Evolutionary conservation across 2,329 filamentous ascomycete genomes (phyloP).

Genomic region (Cladorrhinum sp.): DNA sequence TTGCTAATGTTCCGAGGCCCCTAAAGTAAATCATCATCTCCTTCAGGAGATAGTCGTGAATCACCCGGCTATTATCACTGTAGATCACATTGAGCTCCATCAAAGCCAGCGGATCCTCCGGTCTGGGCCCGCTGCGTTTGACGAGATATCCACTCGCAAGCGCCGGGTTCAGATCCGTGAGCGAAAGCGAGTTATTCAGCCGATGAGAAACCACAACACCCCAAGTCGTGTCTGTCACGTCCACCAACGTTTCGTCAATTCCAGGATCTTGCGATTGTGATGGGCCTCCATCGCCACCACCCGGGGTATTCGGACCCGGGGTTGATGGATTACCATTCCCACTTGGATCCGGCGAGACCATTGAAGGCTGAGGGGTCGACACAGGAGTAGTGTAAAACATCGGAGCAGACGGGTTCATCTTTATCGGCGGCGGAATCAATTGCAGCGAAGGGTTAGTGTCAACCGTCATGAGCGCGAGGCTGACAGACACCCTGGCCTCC

Average conservation of each 20-base stretch:
- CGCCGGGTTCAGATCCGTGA: conserved; percentile 54
- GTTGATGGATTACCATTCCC: conserved; percentile 48
- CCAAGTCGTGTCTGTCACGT: conserved; percentile 73
- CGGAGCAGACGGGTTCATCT: conserved; percentile 43
- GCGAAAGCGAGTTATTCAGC: conserved; percentile 56
- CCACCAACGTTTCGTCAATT: conserved; percentile 64
- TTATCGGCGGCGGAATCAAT: conserved; percentile 55
- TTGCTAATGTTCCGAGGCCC: conserved; percentile 65
- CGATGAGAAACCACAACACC: conserved; percentile 67
- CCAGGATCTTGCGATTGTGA: conserved; percentile 28
- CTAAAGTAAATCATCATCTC: conserved; percentile 70
- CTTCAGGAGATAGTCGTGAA: conserved; percentile 62
- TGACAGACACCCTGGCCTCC: conserved; percentile 50
- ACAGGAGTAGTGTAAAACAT: conserved; percentile 61
- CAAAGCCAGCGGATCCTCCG: conserved; percentile 56
- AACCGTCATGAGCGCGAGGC: conserved; percentile 60
- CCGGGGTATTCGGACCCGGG: conserved; percentile 36
- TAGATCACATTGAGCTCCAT: conserved; percentile 65
- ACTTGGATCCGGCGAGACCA: conserved; percentile 60
- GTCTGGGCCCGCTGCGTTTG: conserved; percentile 55
- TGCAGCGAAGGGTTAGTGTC: conserved; percentile 64
- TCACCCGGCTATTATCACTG: conserved; percentile 47
- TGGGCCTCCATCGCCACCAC: conserved; percentile 8
- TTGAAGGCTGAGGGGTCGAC: conserved; percentile 61
- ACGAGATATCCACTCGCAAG: conserved; percentile 64